These are phyloP conservation scores for Aegilops tauschii DNA, from an alignment of 176 grass and related monocot species.

Conservation along the genomic window DNA sequence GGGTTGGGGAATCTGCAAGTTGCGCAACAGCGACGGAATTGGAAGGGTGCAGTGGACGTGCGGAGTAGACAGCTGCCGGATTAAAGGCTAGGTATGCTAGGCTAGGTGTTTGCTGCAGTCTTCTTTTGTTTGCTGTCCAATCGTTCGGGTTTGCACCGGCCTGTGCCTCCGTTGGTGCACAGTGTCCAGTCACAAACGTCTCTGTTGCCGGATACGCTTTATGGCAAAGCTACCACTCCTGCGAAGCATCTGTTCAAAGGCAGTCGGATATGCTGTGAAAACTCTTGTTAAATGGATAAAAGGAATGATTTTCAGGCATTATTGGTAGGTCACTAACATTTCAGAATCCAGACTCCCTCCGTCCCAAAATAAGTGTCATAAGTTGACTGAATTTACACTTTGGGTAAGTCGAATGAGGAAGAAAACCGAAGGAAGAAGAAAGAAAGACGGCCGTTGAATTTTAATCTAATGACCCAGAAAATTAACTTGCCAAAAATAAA, in stretches of 20 bases:
- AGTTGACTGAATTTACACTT: too few species aligned
- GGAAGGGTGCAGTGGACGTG: slow-evolving; percentile 22
- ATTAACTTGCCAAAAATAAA: too few species aligned
- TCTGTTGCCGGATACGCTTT: slow-evolving; percentile 18
- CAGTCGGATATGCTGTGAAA: neutral
- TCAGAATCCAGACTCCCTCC: neutral
- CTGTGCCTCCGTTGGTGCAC: neutral
- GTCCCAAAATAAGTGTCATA: too few species aligned
- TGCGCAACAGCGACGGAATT: slow-evolving; percentile 24
- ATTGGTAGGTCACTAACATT: neutral
- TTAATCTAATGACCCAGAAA: too few species aligned
- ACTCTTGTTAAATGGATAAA: neutral
- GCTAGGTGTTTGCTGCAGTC: slow-evolving; percentile 24
- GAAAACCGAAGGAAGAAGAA: too few species aligned
- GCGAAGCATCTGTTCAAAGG: neutral
- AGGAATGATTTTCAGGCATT: neutral
- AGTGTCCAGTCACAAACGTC: neutral
- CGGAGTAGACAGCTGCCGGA: neutral
- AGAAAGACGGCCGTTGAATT: too few species aligned
- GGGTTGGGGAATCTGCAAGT: slow-evolving; percentile 10
- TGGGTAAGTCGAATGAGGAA: too few species aligned
- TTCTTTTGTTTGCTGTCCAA: slow-evolving; percentile 34
- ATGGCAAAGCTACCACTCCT: neutral
- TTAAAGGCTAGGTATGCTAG: neutral
- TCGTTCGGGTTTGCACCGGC: neutral